Evolutionary conservation across 2,329 filamentous ascomycete species (phyloP), one percentile per base, ranked within the genome.

Genomic region (Aspergillus nomiae): DNA sequence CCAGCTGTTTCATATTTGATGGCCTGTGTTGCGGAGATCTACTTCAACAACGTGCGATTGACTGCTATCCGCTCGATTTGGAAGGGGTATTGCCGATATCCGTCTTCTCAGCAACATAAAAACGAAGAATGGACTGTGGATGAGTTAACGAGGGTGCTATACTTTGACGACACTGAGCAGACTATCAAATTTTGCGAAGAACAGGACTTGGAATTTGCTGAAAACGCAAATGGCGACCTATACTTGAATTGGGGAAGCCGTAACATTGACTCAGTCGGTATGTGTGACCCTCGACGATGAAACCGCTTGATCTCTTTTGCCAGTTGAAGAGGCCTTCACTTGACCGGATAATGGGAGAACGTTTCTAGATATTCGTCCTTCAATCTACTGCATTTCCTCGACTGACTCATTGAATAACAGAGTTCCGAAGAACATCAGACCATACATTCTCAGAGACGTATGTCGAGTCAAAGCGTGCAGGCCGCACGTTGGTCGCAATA

Each of bases 11-110:
- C 87, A 0, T 90, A 89, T 69, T 76, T 89, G 9, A 86, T 88
- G 83, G 87, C 84, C 9, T 89, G 87, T 73, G 85, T 88, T 28
- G 85, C 86, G 1, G 87, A 89, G 68, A 84, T 88, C 12, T 85
- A 85, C 65, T 89, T 90, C 75, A 85, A 85, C 59, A 77, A 84
- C 30, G 77, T 89, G 50, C 84, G 87, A 12, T 81, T 85, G 57
- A 83, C 81, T 28, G 82, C 84, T 7, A 79, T 90, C 53, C 82
- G 85, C 45, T 80, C 81, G 3, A 82, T 88, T 46, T 85, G 82
- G 81, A 82, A 81, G 63, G 83, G 79, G 3, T 86, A 83, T 69
- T 82, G 83, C 67, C 81, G 77, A 34, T 76, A 76, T 24, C 80
- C 81, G 14, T 68, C 73, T n/a, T 84, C 82, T n/a, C 80, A 80